Evolutionary conservation across 345 rosid genomes (phyloP), one percentile per base, ranked within the genome.

Genomic region (Schrenkiella parvula): DNA sequence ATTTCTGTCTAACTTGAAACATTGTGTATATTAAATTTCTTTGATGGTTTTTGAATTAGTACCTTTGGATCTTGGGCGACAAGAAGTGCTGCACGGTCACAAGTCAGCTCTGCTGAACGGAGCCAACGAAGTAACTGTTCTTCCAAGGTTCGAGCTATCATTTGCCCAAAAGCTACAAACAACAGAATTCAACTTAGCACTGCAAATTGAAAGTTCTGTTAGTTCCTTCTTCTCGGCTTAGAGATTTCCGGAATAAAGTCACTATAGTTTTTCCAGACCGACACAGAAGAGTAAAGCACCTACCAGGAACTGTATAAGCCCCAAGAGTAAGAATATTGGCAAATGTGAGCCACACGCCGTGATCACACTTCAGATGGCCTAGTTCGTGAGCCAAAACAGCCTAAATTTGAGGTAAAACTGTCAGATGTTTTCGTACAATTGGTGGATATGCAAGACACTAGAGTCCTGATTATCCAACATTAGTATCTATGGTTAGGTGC

Each of bases 11-110:
- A 48, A 5, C 22, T 56, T 44, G 6, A 65, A 70, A 4, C 47
- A 56, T 29, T 64, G 1, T 10, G 29, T 29, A n/a, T n/a, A n/a
- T 72, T 21, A 2, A 15, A 13, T 50, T 29, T 34, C 6, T 47
- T 28, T 0, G 0, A 23, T 55, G 17, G 0, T 44, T 55, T 52
- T 43, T 32, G 25, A 22, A 54, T 41, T 61, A 22, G 17, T 78
- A 93, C 98, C 95, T 89, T 93, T 51, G 97, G 88, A 73, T 93
- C 95, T 71, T 91, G 96, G 55, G 95, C 91, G 22, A 93, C 98
- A 12, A 93, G 97, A 81, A 93, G 98, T 4, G 98, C 98, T 64
- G 97, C 98, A 47, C 96, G 96, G 72, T 93, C 98, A 71, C 98
- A 93, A 57, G 98, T 93, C 42, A 93, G 78, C 85, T 93, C 98